phyloP scores from a whole-genome alignment of 495 filamentous ascomycete genomes.

The Talaromyces liani region DNA sequence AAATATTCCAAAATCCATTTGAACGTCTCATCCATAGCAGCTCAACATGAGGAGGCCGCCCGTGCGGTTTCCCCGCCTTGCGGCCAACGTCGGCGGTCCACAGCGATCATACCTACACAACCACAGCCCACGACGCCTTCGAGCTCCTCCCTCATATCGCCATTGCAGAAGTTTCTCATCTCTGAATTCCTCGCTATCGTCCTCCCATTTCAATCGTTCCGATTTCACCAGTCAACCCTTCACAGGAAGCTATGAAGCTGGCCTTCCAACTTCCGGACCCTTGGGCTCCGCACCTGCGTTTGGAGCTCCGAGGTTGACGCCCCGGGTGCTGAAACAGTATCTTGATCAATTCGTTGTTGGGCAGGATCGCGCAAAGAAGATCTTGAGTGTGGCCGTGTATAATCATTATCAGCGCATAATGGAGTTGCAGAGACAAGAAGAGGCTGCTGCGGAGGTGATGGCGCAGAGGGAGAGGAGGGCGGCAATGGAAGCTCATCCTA shows the following conservation, averaged over 20 bases:
- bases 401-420: conserved; percentile 91
- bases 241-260: conserved; percentile 70
- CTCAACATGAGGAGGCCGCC: conserved; percentile 6
- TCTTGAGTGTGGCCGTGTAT: conserved; percentile 87
- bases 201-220: conserved; percentile 51
- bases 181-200: conserved; percentile 26
- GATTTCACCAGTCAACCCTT: conserved; percentile 61
- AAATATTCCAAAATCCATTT: neutral
- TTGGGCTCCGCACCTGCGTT: conserved; percentile 48
- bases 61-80: conserved; percentile 8
- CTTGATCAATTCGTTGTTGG: conserved; percentile 95
- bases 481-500: conserved; percentile 36
- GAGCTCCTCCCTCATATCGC: neutral
- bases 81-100: conserved; percentile 1
- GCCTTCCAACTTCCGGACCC: conserved; percentile 50
- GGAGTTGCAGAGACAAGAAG: conserved; percentile 66
- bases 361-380: conserved; percentile 93
- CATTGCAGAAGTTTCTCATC: conserved; percentile 22
- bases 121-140: neutral
- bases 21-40: neutral
- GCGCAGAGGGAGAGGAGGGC: conserved; percentile 43
- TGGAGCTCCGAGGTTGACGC: conserved; percentile 70
- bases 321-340: conserved; percentile 75
- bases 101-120: neutral
- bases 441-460: conserved; percentile 61